Evolutionary conservation across 441 rosid species (phyloP).

Genomic region (Populus hybrid): DNA sequence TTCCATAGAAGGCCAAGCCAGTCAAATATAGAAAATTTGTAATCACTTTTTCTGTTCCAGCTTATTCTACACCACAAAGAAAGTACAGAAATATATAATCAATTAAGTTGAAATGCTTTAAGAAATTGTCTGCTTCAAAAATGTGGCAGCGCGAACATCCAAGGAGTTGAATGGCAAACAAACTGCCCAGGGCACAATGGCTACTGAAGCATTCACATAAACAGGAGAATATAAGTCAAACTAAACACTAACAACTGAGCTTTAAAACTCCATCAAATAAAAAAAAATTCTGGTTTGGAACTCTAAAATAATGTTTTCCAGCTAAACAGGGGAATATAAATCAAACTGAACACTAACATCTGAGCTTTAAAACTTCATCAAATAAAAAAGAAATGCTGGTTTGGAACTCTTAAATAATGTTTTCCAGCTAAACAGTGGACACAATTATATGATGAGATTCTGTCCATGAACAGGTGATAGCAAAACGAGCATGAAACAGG

Average conservation of each 20-base stretch:
- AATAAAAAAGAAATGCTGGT: no score
- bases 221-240: not conserved
- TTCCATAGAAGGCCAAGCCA: not conserved
- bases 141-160: not conserved
- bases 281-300: no score
- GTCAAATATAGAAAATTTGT: not conserved
- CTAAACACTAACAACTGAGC: not conserved
- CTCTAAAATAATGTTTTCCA: no score
- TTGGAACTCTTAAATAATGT: no score
- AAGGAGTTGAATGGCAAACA: not conserved
- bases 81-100: not conserved
- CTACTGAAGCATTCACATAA: not conserved
- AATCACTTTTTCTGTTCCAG: not conserved
- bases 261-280: not conserved
- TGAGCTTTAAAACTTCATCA: not conserved
- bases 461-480: no score
- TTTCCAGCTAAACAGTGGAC: no score
- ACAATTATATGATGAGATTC: no score
- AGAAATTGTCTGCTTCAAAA: not conserved
- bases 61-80: not conserved
- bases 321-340: not conserved
- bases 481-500: no score
- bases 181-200: not conserved
- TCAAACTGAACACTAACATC: not conserved
- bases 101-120: not conserved